Evolutionary conservation across 164 flowering plant species (phyloP).

Genomic region (Nymphaea thermarum): DNA sequence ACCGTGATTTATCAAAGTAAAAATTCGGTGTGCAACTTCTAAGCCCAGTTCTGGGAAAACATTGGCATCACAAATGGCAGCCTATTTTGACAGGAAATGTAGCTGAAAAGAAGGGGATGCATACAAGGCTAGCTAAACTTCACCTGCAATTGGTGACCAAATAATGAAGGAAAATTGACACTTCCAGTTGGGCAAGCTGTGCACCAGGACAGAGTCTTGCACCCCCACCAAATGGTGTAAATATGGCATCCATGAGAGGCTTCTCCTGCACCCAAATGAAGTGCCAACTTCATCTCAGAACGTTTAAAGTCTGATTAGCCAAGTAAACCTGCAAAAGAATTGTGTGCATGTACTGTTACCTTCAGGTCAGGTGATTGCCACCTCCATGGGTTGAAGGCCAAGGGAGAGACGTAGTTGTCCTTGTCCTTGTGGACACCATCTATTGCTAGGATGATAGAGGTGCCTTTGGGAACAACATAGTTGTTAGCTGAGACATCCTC

Average conservation of each 20-base stretch:
- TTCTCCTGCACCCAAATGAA: background rate
- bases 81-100: background rate
- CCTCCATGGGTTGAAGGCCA: constrained; percentile 1
- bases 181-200: background rate
- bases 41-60: too few species aligned
- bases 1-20: too few species aligned
- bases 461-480: background rate
- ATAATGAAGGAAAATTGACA: constrained; percentile 1
- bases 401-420: background rate
- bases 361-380: background rate
- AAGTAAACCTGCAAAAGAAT: too few species aligned
- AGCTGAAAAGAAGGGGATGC: too few species aligned
- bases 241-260: background rate
- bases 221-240: constrained; percentile 1
- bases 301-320: background rate
- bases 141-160: constrained; percentile 1
- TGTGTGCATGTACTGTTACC: background rate
- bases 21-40: too few species aligned
- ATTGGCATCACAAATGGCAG: too few species aligned
- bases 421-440: constrained; percentile 2
- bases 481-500: background rate
- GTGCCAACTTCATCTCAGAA: background rate
- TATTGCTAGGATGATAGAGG: background rate
- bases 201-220: constrained; percentile 1
- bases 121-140: background rate